Base-by-base conservation (phyloP, 306 rosid genomes). In the Prosopis cineraria region DNA sequence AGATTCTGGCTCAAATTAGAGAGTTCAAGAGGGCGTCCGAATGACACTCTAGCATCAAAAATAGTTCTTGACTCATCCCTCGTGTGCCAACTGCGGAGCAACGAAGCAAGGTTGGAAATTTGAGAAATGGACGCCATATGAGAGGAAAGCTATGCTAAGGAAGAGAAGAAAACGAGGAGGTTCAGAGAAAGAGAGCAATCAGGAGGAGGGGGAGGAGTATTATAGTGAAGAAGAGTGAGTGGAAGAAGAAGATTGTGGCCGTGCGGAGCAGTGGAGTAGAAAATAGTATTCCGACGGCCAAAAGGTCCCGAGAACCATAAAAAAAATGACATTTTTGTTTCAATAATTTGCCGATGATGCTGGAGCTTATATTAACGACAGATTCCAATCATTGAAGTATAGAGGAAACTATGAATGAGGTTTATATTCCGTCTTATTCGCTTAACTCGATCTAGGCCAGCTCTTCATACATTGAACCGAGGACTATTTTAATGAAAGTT, bases 111-210 rank as follows among this genome's bases (percentile, higher is more conserved):
- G 70, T 25, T 36, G 2, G 82, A 78, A 27, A 55, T 22, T 43
- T 72, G 44, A 19, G 84, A 75, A 44, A 88, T 6, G 7, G 86
- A 58, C 13, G 85, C 85, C 89, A 88, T 88, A 88, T 88, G 1
- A 67, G 71, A 40, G 78, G 50, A 39, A 68, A 36, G 22, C 8
- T 25, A 7, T 41, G 65, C 14, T 44, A 58, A 13, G n/a, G 12
- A 59, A 2, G 24, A 56, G 8, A 63, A 3, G 31, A 31, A 24
- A 31, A 31, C 3, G 20, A 65, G 74, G 20, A 29, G 70, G 76
- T 53, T 36, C 31, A 52, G 62, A 24, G 9, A 5, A 12, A 4
- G 24, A 73, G 22, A 44, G 43, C 10, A 30, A 27, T 10, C 64
- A 34, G 50, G 37, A 20, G 34, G 6, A 29, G 29, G n/a, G n/a